A percentile compares a stretch with the other conserved stretches of the same genome.
phyloP scores from a whole-genome alignment of 2,329 filamentous ascomycete species.

The Clathrospora elynae region DNA sequence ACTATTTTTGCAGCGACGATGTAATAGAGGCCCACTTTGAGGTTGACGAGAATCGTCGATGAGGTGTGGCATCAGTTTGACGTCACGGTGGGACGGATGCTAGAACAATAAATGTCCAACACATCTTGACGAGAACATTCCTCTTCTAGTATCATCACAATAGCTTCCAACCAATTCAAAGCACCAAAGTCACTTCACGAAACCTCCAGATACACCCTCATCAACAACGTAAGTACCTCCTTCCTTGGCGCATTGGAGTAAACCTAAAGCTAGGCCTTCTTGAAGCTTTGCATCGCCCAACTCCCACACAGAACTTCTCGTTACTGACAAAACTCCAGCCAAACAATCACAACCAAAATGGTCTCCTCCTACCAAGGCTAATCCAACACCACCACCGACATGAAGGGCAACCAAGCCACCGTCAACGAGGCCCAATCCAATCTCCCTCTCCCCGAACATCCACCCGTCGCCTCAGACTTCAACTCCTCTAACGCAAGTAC shows the following conservation, averaged over 20 bases:
- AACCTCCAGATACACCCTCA: conserved; percentile 2
- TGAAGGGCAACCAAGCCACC: conserved; percentile 52
- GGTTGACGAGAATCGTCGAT: conserved; percentile 14
- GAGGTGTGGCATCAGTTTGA: conserved; percentile 16
- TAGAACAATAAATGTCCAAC: conserved; percentile 20
- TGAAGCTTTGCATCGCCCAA: no score
- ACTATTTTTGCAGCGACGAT: conserved; percentile 11
- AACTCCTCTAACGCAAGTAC: conserved; percentile 71
- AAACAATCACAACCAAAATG: conserved; percentile 22
- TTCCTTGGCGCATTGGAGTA: neutral
- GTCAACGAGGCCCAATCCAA: conserved; percentile 72
- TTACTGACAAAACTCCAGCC: conserved; percentile 2
- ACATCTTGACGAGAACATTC: conserved; percentile 1
- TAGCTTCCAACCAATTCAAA: conserved; percentile 7
- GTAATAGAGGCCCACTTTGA: conserved; percentile 11
- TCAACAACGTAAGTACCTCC: conserved; percentile 15
- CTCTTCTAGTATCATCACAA: conserved; percentile 7
- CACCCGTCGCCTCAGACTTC: conserved; percentile 77
- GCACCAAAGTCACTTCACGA: neutral
- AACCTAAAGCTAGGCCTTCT: neutral
- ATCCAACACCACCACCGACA: conserved; percentile 25
- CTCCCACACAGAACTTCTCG: neutral
- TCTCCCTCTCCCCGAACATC: conserved; percentile 79
- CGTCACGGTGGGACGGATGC: conserved; percentile 25
- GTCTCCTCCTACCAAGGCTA: conserved; percentile 36